Percentiles rank a stretch among this genome's conserved stretches.
Evolutionary conservation across 1,139 yeast genomes (phyloP).

Genomic region (Sugiyamaella sp.): DNA sequence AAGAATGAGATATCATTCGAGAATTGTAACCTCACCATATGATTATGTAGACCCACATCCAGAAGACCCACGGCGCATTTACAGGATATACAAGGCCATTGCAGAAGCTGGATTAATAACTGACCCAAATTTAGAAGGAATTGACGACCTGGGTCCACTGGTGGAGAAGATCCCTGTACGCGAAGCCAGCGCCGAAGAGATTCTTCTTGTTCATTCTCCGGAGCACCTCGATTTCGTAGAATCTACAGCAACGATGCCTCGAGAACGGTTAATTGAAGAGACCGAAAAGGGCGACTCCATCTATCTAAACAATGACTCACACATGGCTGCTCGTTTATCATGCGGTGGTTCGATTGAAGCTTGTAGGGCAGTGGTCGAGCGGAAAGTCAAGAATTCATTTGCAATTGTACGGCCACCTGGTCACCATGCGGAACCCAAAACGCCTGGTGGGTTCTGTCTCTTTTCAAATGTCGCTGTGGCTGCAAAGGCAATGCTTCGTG

Average conservation of each 20-base stretch:
- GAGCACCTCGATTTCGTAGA: conserved; percentile 77
- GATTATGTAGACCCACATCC: conserved; percentile 99
- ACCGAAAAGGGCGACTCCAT: conserved; percentile 95
- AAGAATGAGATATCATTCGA: conserved; percentile 96
- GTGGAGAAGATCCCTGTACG: conserved; percentile 90
- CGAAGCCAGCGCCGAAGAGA: conserved; percentile 86
- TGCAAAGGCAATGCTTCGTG: conserved; percentile 77
- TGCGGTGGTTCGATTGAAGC: conserved; percentile 99
- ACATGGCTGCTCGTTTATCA: conserved; percentile 81
- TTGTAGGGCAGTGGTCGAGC: conserved; percentile 93
- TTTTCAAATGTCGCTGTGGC: conserved; percentile 98
- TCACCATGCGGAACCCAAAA: conserved; percentile 97
- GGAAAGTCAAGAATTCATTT: conserved; percentile 83
- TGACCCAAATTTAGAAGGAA: conserved; percentile 80
- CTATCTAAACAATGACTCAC: conserved; percentile 90
- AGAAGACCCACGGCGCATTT: conserved; percentile 96
- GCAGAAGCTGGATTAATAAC: conserved; percentile 91
- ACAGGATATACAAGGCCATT: conserved; percentile 85
- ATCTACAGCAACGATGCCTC: conserved; percentile 75
- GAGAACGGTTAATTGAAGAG: conserved; percentile 75
- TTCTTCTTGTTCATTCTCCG: conserved; percentile 80
- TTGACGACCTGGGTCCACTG: conserved; percentile 80
- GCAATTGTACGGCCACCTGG: conserved; percentile 99
- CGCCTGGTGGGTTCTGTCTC: conserved; percentile 96
- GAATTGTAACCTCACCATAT: conserved; percentile 85